Base-by-base conservation (phyloP, 1,284 basidiomycete species). In the Xerocomus nothofagi region DNA sequence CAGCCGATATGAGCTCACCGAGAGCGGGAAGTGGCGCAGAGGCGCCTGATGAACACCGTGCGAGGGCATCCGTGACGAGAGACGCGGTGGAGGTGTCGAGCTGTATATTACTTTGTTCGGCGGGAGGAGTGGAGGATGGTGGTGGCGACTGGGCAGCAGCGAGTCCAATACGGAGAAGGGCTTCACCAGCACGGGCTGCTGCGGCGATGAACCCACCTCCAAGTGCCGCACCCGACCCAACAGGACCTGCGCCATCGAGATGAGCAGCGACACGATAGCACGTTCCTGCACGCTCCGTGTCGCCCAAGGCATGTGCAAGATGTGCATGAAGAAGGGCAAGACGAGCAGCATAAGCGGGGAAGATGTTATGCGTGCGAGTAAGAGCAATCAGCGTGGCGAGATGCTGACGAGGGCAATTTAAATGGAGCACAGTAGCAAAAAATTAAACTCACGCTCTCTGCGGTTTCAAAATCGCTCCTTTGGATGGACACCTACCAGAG, bases 281-380 rank as follows among this genome's bases (percentile, higher is more conserved):
- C 27, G 74, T 68, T 36, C 72, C 56, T 15, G 87, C 87, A 3
- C 79, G 73, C 11, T 72, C 69, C 1, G 67, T 63, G 21, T 73
- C 69, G 6, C 73, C 72, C 14, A 75, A 59, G 4, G 84, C 80
- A 61, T 90, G 87, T 8, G 85, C 81, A 18, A 90, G 76, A 53
- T 89, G 85, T 0, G 81, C 86, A 53, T 87, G 78, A 50, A 84
- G 78, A 4, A 89, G 71, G 2, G 84, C 75, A 14, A 89, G 80
- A 6, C 84, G 79, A 0, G 81, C 73, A 2, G 81, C 73, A 59
- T 84, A 89, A 0, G 66, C 51, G 10, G 64, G 54, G 59, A 86
- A 91, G 31, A 88, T 66, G 11, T 66, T 62, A 50, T 77, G 65
- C 1, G 78, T 80, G 10, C 85, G 79, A 6, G 80, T 76, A 59